Percentiles rank a stretch among this genome's conserved stretches.
phyloP scores from a whole-genome alignment of 352 stramenopile genomes.

The Phytophthora tubulina region DNA sequence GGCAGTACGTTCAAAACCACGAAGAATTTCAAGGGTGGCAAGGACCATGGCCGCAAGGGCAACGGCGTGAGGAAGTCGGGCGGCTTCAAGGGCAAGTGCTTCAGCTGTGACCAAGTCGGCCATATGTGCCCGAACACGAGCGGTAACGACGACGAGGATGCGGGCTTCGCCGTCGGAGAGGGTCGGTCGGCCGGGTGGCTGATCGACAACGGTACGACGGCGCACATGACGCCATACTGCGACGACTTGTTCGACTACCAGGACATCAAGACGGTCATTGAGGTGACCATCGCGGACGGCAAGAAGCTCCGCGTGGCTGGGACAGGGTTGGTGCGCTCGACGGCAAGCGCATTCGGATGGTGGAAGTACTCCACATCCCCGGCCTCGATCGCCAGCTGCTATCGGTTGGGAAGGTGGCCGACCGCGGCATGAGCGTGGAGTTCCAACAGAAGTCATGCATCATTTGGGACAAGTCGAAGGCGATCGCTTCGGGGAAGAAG shows the following conservation, averaged over 20 bases:
- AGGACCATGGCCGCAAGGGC: no score
- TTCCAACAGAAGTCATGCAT: slow-evolving; percentile 4
- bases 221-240: slow-evolving; percentile 25
- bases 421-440: neutral
- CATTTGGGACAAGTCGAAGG: slow-evolving; percentile 18
- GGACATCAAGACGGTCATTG: neutral
- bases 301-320: slow-evolving; percentile 15
- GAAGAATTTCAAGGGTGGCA: neutral
- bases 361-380: slow-evolving; percentile 25
- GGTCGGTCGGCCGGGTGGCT: no score
- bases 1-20: neutral
- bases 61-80: no score
- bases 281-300: slow-evolving; percentile 28
- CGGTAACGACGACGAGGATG: neutral
- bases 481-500: slow-evolving; percentile 24
- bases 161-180: neutral
- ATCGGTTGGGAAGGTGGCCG: slow-evolving; percentile 14
- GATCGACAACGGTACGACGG: no score
- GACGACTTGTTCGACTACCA: slow-evolving; percentile 16
- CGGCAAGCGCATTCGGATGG: slow-evolving; percentile 9
- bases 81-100: no score
- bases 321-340: slow-evolving; percentile 7
- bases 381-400: slow-evolving; percentile 27
- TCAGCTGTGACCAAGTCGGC: no score
- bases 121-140: neutral